These are phyloP conservation scores for Cladosporium colombiae DNA, from an alignment of 2,329 filamentous ascomycete species.

Conservation along the genomic window DNA sequence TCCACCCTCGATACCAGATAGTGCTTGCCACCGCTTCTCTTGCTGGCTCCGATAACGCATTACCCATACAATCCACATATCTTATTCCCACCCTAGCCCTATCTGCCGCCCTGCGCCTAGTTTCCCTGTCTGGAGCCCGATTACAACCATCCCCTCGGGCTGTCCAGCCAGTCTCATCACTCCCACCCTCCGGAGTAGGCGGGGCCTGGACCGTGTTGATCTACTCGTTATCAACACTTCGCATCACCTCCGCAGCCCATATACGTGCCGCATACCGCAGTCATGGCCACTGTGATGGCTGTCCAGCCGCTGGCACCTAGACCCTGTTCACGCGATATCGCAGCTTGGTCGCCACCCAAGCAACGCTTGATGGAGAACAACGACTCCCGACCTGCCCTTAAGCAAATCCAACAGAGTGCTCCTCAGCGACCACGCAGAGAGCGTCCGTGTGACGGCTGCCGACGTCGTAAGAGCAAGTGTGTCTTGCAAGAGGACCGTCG, in stretches of 20 bases:
- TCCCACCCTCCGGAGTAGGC: conserved; percentile 22
- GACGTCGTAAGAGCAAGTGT: conserved; percentile 72
- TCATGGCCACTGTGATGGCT: conserved; percentile 52
- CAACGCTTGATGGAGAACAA: conserved; percentile 44
- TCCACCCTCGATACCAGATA: not conserved
- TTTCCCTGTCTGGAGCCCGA: conserved; percentile 7
- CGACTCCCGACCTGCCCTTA: conserved; percentile 42
- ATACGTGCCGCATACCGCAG: conserved; percentile 24
- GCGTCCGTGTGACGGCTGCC: conserved; percentile 69
- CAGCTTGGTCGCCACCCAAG: conserved; percentile 45
- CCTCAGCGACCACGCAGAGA: conserved; percentile 33
- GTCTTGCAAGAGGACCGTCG: conserved; percentile 72
- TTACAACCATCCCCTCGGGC: not conserved
- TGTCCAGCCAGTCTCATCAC: conserved; percentile 17
- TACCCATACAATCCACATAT: conserved; percentile 21
- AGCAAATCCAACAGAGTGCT: conserved; percentile 35
- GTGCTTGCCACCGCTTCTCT: not conserved
- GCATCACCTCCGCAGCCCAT: conserved; percentile 24
- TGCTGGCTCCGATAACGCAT: conserved; percentile 20
- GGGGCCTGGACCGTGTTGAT: conserved; percentile 20
- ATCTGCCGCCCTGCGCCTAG: conserved; percentile 21
- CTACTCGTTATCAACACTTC: conserved; percentile 23
- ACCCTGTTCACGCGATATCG: conserved; percentile 48
- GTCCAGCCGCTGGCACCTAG: conserved; percentile 50
- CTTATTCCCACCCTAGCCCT: conserved; percentile 19